phyloP scores from a whole-genome alignment of 2,329 filamentous ascomycete species.

The Aspergillus sp. region DNA sequence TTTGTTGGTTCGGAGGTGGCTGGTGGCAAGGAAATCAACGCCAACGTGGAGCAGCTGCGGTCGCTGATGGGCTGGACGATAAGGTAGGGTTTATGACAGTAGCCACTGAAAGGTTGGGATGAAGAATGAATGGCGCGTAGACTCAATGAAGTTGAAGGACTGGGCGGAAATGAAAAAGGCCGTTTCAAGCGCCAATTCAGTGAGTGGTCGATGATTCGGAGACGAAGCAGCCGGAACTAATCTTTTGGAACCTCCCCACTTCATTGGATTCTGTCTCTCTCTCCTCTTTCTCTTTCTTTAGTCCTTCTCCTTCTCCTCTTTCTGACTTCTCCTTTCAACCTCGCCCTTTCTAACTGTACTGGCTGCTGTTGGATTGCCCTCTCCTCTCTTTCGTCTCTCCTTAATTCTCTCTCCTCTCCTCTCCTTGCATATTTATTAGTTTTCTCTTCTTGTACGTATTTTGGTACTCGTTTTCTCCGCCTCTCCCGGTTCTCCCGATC shows the following conservation, averaged over 20 bases:
- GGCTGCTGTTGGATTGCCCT: neutral
- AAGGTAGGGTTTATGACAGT: neutral
- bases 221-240: neutral
- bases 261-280: neutral
- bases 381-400: conserved; percentile 9
- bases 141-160: neutral
- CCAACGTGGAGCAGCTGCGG: conserved; percentile 17
- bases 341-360: neutral
- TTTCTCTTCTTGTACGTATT: conserved; percentile 8
- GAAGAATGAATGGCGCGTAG: neutral
- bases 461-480: conserved; percentile 7
- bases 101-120: neutral
- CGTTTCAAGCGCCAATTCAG: neutral
- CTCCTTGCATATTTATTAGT: conserved; percentile 7
- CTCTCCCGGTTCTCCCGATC: conserved; percentile 7
- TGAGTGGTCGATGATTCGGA: no score
- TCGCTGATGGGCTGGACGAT: conserved; percentile 17
- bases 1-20: conserved; percentile 8
- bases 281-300: neutral
- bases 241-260: neutral
- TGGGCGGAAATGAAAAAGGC: neutral
- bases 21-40: conserved; percentile 11
- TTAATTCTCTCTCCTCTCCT: conserved; percentile 6
- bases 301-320: neutral
- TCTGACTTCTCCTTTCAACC: neutral